Conservation (phyloP, 1,284 basidiomycete genomes). For the Ustilago shanxiensis region DNA sequence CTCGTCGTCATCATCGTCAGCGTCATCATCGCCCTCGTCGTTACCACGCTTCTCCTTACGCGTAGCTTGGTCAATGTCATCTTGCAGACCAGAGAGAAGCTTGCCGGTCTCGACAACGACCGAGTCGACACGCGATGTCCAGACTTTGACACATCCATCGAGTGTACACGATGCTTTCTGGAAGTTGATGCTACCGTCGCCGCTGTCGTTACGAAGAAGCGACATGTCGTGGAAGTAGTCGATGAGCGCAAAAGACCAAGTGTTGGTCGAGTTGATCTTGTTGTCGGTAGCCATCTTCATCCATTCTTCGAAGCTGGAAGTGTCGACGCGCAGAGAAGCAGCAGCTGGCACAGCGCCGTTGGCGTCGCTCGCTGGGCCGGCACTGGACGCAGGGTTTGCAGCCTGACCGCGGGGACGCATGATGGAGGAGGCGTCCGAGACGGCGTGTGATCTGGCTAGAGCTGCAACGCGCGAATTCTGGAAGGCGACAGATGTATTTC, state of each 20-base stretch:
- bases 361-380: constrained; percentile 15
- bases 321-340: constrained; percentile 62
- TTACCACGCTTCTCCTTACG: constrained; percentile 56
- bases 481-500: constrained; percentile 45
- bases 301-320: constrained; percentile 83
- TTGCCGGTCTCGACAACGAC: constrained; percentile 98
- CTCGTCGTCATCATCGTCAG: constrained; percentile 70
- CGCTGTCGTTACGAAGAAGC: constrained; percentile 76
- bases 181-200: constrained; percentile 83
- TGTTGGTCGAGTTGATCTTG: constrained; percentile 98
- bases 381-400: constrained; percentile 13
- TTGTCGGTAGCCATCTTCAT: constrained; percentile 99
- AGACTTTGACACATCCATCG: constrained; percentile 99
- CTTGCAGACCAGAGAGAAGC: constrained; percentile 88
- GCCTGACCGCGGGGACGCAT: constrained; percentile 46
- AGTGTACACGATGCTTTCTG: constrained; percentile 97
- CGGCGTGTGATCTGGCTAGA: constrained; percentile 47
- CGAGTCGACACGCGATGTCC: constrained; percentile 97
- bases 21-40: constrained; percentile 72
- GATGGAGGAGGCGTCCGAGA: constrained; percentile 46
- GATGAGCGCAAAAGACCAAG: constrained; percentile 97
- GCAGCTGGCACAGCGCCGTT: constrained; percentile 26
- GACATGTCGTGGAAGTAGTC: constrained; percentile 99
- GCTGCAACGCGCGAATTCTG: constrained; percentile 50
- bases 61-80: constrained; percentile 66